These are phyloP conservation scores for Fusarium hainanense DNA, from an alignment of 2,329 filamentous ascomycete genomes.

Conservation along the genomic window DNA sequence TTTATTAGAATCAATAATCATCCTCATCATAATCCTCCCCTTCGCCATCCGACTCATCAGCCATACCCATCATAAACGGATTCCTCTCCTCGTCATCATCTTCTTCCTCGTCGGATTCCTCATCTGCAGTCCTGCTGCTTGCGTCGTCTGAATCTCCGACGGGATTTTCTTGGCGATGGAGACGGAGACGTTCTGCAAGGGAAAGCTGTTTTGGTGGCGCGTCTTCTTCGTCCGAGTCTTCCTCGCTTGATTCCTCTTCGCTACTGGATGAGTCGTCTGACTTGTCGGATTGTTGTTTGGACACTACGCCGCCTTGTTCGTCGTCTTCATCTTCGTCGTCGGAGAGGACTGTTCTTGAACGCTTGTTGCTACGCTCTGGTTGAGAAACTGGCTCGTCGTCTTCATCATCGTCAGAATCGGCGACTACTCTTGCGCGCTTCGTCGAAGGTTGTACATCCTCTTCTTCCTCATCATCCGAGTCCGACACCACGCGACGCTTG, in stretches of 20 bases:
- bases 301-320: slow-evolving; percentile 28
- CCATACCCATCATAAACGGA: slow-evolving; percentile 49
- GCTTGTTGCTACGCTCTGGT: neutral
- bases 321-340: slow-evolving; percentile 38
- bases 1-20: slow-evolving; percentile 7
- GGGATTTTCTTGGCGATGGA: slow-evolving; percentile 36
- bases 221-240: slow-evolving; percentile 26
- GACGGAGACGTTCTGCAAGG: slow-evolving; percentile 33
- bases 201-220: slow-evolving; percentile 22
- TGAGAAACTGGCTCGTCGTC: slow-evolving; percentile 16
- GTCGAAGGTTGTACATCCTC: slow-evolving; percentile 27
- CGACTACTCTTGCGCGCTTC: slow-evolving; percentile 43
- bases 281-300: slow-evolving; percentile 4
- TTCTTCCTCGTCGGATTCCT: slow-evolving; percentile 35
- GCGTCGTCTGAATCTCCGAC: slow-evolving; percentile 22
- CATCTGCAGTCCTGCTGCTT: slow-evolving; percentile 35
- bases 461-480: slow-evolving; percentile 49
- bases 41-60: slow-evolving; percentile 49
- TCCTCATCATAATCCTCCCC: slow-evolving; percentile 38
- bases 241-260: neutral
- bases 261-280: slow-evolving; percentile 2
- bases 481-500: slow-evolving; percentile 47
- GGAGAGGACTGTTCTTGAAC: slow-evolving; percentile 1
- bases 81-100: slow-evolving; percentile 43
- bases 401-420: slow-evolving; percentile 45